A percentile compares a stretch with the other conserved stretches of the same genome.
Evolutionary conservation across 805 yeast genomes (phyloP).

Genomic region (Debaryomyces hansenii): DNA sequence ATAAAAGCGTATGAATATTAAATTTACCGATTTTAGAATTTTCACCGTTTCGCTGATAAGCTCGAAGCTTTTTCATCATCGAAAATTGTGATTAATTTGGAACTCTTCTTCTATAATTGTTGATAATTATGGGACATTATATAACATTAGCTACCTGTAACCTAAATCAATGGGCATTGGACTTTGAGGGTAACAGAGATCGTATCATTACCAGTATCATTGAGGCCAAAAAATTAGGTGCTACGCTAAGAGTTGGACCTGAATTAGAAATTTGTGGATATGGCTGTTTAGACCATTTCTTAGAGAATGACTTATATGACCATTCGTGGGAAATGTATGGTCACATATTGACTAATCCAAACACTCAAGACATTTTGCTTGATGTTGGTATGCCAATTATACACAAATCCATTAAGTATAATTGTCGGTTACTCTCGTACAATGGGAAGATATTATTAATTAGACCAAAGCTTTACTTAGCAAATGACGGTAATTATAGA

Average conservation of each 20-base stretch:
- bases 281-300: constrained; percentile 91
- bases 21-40: no score
- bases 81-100: no score
- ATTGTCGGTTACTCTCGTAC: constrained; percentile 82
- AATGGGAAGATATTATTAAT: constrained; percentile 79
- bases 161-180: constrained; percentile 97
- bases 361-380: constrained; percentile 71
- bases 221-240: constrained; percentile 73
- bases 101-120: not conserved
- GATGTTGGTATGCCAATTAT: constrained; percentile 95
- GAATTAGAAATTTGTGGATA: constrained; percentile 94
- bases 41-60: no score
- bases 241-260: constrained; percentile 91
- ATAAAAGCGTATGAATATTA: not conserved
- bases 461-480: constrained; percentile 89
- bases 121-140: constrained; percentile 68
- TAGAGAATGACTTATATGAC: constrained; percentile 82
- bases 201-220: constrained; percentile 79
- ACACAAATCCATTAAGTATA: constrained; percentile 85
- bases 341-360: constrained; percentile 65
- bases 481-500: constrained; percentile 96
- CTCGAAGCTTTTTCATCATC: no score
- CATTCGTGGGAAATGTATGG: constrained; percentile 96
- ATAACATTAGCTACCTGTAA: constrained; percentile 93
- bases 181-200: constrained; percentile 95